Evolutionary conservation across 805 yeast species (phyloP).

Genomic region (Pichia nakasei): DNA sequence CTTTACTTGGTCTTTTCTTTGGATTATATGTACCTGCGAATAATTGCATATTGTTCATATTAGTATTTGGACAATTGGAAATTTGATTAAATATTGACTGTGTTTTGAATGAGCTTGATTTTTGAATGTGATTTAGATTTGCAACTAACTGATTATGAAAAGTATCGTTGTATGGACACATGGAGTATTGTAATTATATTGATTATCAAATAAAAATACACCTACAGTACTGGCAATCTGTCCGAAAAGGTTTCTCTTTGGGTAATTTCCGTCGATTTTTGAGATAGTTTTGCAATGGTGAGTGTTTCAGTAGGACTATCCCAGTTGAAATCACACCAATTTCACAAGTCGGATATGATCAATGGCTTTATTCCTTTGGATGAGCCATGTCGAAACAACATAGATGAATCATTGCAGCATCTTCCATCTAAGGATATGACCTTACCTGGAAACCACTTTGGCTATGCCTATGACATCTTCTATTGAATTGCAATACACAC

Average conservation of each 20-base stretch:
- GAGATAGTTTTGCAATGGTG: background rate
- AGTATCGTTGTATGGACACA: background rate
- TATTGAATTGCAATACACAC: too few relatives aligned
- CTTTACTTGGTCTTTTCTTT: background rate
- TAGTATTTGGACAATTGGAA: too few relatives aligned
- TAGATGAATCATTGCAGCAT: constrained; percentile 6
- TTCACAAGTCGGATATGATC: constrained; percentile 8
- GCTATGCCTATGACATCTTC: too few relatives aligned
- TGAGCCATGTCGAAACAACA: constrained; percentile 4
- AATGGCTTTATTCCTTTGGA: background rate
- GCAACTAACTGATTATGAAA: too few relatives aligned
- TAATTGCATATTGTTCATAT: too few relatives aligned
- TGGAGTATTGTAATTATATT: background rate
- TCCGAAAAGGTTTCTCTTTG: too few relatives aligned
- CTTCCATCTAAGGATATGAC: too few relatives aligned
- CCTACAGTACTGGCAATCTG: too few relatives aligned
- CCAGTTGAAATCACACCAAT: background rate
- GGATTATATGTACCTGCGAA: background rate
- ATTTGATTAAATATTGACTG: background rate
- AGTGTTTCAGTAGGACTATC: constrained; percentile 6
- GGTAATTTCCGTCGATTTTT: too few relatives aligned
- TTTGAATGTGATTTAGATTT: background rate
- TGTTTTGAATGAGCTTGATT: background rate
- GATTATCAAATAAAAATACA: too few relatives aligned
- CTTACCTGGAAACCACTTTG: too few relatives aligned